Conservation (phyloP, 2,329 filamentous ascomycete genomes). For the Blastomyces parvus region DNA sequence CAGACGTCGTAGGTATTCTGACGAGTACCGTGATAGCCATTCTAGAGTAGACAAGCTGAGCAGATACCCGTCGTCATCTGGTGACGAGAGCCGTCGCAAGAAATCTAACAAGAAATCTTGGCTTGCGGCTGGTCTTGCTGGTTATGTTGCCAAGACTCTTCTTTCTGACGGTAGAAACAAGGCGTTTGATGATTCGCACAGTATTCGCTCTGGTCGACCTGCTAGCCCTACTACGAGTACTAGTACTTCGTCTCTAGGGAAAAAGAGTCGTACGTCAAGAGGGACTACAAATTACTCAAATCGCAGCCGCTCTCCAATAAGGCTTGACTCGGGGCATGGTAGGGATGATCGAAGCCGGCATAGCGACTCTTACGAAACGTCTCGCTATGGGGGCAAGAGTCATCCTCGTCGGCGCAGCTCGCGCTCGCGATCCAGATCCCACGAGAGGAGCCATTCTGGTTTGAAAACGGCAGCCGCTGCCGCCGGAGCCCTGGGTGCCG, state of each 20-base stretch:
- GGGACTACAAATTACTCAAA: conserved; percentile 30
- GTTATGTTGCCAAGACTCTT: conserved; percentile 47
- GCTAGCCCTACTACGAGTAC: conserved; percentile 24
- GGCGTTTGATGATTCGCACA: conserved; percentile 53
- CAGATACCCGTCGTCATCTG: conserved; percentile 47
- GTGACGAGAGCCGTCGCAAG: conserved; percentile 36
- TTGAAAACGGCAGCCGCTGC: conserved; percentile 26
- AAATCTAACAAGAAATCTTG: conserved; percentile 41
- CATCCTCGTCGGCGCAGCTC: conserved; percentile 26
- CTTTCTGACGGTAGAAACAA: conserved; percentile 32
- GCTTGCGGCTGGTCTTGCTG: conserved; percentile 47
- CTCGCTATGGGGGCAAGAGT: neutral
- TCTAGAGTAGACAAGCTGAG: conserved; percentile 50
- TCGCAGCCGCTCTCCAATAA: conserved; percentile 23
- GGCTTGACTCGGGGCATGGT: conserved; percentile 12
- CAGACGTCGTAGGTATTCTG: conserved; percentile 34
- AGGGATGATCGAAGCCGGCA: conserved; percentile 5
- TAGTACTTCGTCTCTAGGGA: conserved; percentile 22
- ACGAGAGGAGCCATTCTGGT: conserved; percentile 14
- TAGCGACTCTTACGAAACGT: conserved; percentile 3
- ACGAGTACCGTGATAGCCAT: conserved; percentile 36
- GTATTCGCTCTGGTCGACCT: conserved; percentile 45
- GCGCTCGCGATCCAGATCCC: conserved; percentile 13
- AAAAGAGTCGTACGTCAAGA: conserved; percentile 37
- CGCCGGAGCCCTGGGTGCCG: conserved; percentile 30